phyloP scores from a whole-genome alignment of 2,329 filamentous ascomycete genomes.

The Phialocephala sp. region DNA sequence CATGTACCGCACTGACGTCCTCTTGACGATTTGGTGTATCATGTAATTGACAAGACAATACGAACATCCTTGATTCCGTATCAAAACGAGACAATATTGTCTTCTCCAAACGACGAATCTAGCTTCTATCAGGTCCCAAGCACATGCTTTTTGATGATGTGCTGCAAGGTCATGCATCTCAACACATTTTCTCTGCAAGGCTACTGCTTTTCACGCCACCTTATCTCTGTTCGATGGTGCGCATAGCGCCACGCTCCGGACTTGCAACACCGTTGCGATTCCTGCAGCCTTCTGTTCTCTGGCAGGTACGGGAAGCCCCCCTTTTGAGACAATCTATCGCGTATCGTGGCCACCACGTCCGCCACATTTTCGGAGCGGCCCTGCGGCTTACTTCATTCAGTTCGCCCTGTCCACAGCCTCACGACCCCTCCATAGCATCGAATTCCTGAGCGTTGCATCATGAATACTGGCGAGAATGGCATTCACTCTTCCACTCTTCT shows the following conservation, averaged over 20 bases:
- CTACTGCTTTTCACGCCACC: constrained; percentile 6
- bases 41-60: no score
- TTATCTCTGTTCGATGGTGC: not conserved
- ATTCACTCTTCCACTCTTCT: not conserved
- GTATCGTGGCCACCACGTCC: not conserved
- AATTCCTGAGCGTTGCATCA: not conserved
- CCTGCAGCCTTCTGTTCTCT: not conserved
- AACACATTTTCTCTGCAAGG: constrained; percentile 5
- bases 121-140: not conserved
- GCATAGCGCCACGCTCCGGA: constrained; percentile 2
- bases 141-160: constrained; percentile 3
- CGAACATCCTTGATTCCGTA: not conserved
- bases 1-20: no score
- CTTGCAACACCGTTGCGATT: not conserved
- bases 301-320: not conserved
- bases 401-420: not conserved
- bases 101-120: not conserved
- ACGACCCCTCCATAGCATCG: not conserved
- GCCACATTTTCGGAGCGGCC: not conserved
- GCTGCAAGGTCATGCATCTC: constrained; percentile 5
- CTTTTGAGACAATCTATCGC: constrained; percentile 1
- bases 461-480: not conserved
- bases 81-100: not conserved
- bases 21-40: no score
- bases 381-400: not conserved